Percentiles rank a stretch among this genome's conserved stretches.
Evolutionary conservation across 192 early-diverging fungal genomes (phyloP).

Genomic region (Coemansia interrupta): DNA sequence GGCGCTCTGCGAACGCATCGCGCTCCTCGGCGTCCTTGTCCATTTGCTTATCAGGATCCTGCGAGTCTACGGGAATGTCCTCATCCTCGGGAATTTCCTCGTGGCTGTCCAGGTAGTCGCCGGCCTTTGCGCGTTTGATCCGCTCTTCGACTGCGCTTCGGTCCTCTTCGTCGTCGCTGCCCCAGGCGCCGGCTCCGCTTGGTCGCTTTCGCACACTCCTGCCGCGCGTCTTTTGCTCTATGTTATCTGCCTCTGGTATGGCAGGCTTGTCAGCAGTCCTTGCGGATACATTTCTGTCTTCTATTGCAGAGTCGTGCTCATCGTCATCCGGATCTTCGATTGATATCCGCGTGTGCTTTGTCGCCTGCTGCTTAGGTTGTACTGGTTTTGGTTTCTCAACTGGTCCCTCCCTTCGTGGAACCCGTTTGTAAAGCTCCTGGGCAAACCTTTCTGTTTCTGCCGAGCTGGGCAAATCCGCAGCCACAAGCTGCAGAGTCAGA

Average conservation of each 20-base stretch:
- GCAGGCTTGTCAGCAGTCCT: background rate
- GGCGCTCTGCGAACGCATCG: conserved; percentile 82
- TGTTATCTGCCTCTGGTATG: background rate
- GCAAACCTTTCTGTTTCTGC: conserved; percentile 60
- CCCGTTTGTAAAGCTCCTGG: conserved; percentile 59
- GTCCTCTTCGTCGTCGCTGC: conserved; percentile 64
- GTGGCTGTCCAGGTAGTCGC: conserved; percentile 8
- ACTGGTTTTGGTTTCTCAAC: background rate
- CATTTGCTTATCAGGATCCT: conserved; percentile 40
- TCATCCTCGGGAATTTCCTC: conserved; percentile 35
- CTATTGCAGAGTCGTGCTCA: background rate
- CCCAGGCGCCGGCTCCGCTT: conserved; percentile 42
- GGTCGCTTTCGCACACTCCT: conserved; percentile 49
- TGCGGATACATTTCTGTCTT: background rate
- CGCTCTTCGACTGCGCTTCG: conserved; percentile 52
- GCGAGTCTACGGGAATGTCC: conserved; percentile 24
- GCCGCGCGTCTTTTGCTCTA: conserved; percentile 9
- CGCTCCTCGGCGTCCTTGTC: conserved; percentile 76
- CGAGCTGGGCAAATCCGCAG: conserved; percentile 61
- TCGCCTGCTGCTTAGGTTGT: background rate
- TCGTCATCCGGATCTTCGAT: background rate
- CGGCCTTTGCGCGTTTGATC: conserved; percentile 56
- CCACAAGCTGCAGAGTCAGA: conserved; percentile 56
- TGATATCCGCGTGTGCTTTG: background rate
- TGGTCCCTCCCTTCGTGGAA: conserved; percentile 44